Conservation (phyloP, 2,329 filamentous ascomycete genomes). For the Sporothrix variecibatus region DNA sequence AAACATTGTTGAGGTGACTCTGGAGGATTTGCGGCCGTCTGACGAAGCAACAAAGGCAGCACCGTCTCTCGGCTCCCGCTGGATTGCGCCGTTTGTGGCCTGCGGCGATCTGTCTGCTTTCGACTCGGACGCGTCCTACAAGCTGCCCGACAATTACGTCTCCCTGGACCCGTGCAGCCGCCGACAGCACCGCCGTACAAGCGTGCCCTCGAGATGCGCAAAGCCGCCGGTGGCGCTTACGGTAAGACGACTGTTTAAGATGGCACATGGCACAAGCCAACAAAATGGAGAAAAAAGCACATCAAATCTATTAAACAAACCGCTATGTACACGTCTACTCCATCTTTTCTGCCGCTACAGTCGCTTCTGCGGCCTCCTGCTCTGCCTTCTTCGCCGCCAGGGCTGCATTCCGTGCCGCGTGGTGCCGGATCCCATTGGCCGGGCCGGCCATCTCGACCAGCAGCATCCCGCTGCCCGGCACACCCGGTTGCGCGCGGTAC, state of each 20-base stretch:
- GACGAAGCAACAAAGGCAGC: conserved; percentile 24
- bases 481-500: conserved; percentile 27
- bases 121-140: conserved; percentile 93
- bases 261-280: neutral
- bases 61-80: conserved; percentile 53
- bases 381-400: neutral
- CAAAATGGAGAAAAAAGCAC: neutral
- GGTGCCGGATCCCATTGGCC: conserved; percentile 28
- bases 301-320: neutral
- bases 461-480: conserved; percentile 27
- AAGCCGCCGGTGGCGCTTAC: conserved; percentile 73
- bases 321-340: conserved; percentile 4
- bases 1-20: conserved; percentile 50
- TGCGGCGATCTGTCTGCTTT: conserved; percentile 94
- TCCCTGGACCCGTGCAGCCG: conserved; percentile 88
- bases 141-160: conserved; percentile 80
- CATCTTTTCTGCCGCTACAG: neutral
- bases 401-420: neutral
- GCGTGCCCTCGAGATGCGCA: conserved; percentile 81
- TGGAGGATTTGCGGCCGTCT: conserved; percentile 47
- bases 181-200: conserved; percentile 96
- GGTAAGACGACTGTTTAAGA: conserved; percentile 59
- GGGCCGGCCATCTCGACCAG: conserved; percentile 46
- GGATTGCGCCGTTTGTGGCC: conserved; percentile 96
- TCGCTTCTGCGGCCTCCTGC: neutral